Conservation (phyloP, 2,329 filamentous ascomycete species). For the Colletotrichum ledebouriae region DNA sequence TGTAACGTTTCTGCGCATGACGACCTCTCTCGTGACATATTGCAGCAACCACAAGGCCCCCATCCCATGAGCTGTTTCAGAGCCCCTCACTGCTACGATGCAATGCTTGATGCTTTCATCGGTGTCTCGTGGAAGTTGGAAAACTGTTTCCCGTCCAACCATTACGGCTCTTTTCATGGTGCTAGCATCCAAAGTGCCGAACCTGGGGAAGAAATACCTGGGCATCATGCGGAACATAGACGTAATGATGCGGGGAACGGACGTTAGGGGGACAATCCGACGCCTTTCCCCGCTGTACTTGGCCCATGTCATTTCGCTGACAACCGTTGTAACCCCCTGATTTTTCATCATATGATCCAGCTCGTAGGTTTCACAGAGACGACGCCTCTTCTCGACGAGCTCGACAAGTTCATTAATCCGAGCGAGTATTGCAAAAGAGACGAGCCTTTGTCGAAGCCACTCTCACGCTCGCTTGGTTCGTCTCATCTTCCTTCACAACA, state of each 20-base stretch:
- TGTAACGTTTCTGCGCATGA: not conserved
- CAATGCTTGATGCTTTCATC: not conserved
- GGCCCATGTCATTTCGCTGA: slow-evolving; percentile 37
- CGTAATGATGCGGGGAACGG: slow-evolving; percentile 35
- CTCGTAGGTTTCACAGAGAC: slow-evolving; percentile 21
- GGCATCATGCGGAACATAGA: slow-evolving; percentile 25
- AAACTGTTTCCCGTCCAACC: not conserved
- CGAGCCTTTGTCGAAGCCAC: not conserved
- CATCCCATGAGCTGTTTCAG: slow-evolving; percentile 1
- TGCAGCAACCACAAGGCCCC: slow-evolving; percentile 6
- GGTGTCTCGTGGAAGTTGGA: not conserved
- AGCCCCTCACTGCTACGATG: not conserved
- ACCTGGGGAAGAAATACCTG: not conserved
- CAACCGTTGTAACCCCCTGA: not conserved
- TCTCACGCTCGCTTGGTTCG: not conserved
- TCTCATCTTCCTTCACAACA: not conserved
- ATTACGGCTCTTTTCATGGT: not conserved
- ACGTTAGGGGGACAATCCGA: slow-evolving; percentile 13
- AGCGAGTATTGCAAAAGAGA: not conserved
- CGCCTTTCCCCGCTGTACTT: slow-evolving; percentile 29
- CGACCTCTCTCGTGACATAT: not conserved
- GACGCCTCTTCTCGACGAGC: not conserved
- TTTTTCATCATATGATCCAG: slow-evolving; percentile 22
- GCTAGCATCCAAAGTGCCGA: slow-evolving; percentile 13
- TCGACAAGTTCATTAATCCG: slow-evolving; percentile 16